Evolutionary conservation across 164 flowering plant genomes (phyloP).

Genomic region (Vitis rupestris): DNA sequence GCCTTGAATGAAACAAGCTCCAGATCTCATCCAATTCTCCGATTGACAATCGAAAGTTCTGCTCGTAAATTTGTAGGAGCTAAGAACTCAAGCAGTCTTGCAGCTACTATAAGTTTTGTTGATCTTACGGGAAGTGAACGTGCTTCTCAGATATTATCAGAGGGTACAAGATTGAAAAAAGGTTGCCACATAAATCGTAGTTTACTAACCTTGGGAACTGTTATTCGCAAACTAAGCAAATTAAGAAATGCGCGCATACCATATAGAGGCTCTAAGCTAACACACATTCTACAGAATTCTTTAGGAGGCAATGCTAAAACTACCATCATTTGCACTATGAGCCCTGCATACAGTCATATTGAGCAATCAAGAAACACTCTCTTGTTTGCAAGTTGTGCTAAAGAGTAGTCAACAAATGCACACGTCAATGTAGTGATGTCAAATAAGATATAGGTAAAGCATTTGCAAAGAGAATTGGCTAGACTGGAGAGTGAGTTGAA

Average conservation of each 20-base stretch:
- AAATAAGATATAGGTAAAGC: conserved; percentile 86
- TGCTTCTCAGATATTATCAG: conserved; percentile 83
- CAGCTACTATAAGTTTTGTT: conserved; percentile 90
- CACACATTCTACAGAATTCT: conserved; percentile 87
- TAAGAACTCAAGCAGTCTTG: conserved; percentile 59
- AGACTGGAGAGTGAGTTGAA: conserved; percentile 71
- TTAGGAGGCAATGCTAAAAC: conserved; percentile 95
- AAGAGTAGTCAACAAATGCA: conserved; percentile 79
- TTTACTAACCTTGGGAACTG: conserved; percentile 87
- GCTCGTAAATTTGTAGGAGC: conserved; percentile 48
- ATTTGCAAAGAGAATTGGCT: conserved; percentile 76
- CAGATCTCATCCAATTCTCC: conserved; percentile 93
- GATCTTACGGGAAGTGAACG: conserved; percentile 99
- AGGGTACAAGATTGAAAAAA: conserved; percentile 87
- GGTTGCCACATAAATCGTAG: conserved; percentile 97
- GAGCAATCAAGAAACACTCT: conserved; percentile 97
- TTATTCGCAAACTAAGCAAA: conserved; percentile 93
- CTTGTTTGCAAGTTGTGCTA: conserved; percentile 88
- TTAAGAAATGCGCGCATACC: conserved; percentile 82
- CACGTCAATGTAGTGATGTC: conserved; percentile 85
- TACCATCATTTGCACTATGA: conserved; percentile 92
- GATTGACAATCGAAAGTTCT: conserved; percentile 88
- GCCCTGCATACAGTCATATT: conserved; percentile 81
- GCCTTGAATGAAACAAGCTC: conserved; percentile 88
- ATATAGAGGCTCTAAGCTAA: conserved; percentile 89